Percentiles rank a stretch among this genome's conserved stretches.
Evolutionary conservation across 805 yeast genomes (phyloP).

Genomic region (Wickerhamiella alocasiicola): DNA sequence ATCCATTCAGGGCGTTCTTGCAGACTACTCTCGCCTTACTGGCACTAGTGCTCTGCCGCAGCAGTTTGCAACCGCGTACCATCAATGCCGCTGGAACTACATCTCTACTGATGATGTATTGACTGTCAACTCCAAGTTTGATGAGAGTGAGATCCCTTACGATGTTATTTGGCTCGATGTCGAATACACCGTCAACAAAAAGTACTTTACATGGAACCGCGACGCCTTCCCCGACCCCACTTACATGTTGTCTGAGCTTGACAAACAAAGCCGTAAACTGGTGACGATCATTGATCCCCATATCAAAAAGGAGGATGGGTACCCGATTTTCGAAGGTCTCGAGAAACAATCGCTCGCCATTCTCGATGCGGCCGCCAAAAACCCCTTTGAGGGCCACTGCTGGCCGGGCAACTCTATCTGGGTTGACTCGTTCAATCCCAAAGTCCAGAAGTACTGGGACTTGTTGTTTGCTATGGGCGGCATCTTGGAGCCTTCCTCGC

Average conservation of each 20-base stretch:
- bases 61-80: slow-evolving; percentile 72
- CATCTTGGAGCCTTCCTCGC: slow-evolving; percentile 36
- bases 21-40: slow-evolving; percentile 53
- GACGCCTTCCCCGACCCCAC: slow-evolving; percentile 64
- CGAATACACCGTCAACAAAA: slow-evolving; percentile 76
- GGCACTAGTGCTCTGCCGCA: slow-evolving; percentile 69
- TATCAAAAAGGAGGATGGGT: slow-evolving; percentile 46
- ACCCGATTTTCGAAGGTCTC: slow-evolving; percentile 48
- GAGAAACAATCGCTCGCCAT: slow-evolving; percentile 36
- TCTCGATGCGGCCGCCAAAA: slow-evolving; percentile 32
- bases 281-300: slow-evolving; percentile 90
- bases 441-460: slow-evolving; percentile 50
- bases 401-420: slow-evolving; percentile 97
- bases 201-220: slow-evolving; percentile 84
- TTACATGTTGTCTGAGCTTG: slow-evolving; percentile 51
- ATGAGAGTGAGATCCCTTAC: slow-evolving; percentile 61
- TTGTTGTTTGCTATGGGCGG: slow-evolving; percentile 34
- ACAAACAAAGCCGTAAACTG: slow-evolving; percentile 61
- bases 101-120: slow-evolving; percentile 77
- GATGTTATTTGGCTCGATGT: slow-evolving; percentile 93
- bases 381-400: slow-evolving; percentile 67
- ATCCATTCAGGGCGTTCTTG: slow-evolving; percentile 42
- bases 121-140: slow-evolving; percentile 58
- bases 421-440: slow-evolving; percentile 74
- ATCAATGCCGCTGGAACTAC: slow-evolving; percentile 97